phyloP scores from a whole-genome alignment of 306 rosid species.

The Psophocarpus tetragonolobus region DNA sequence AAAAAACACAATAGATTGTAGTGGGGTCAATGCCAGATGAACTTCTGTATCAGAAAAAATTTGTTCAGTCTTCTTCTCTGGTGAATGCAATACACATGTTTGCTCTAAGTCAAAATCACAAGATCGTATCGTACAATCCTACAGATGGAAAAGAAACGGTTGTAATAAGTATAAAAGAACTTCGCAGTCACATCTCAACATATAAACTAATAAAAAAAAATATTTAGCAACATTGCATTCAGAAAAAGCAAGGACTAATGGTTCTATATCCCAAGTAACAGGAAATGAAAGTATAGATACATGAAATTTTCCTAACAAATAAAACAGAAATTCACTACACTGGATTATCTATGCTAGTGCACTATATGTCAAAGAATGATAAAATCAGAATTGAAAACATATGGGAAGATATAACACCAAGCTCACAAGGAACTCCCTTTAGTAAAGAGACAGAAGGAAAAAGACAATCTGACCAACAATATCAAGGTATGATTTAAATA shows the following conservation, averaged over 20 bases:
- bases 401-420: not conserved
- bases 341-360: not conserved
- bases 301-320: constrained; percentile 2
- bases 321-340: not conserved
- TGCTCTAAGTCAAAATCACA: constrained; percentile 99
- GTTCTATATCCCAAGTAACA: not conserved
- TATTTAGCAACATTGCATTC: not conserved
- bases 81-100: constrained; percentile 93
- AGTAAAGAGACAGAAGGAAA: constrained; percentile 5
- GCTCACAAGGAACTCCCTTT: not conserved
- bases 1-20: constrained; percentile 83
- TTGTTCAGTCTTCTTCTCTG: constrained; percentile 84
- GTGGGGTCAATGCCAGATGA: constrained; percentile 94
- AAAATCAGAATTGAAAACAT: not conserved
- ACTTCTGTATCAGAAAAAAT: constrained; percentile 85
- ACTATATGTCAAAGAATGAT: not conserved
- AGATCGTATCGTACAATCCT: constrained; percentile 96
- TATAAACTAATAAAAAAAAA: constrained; percentile 14
- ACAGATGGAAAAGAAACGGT: constrained; percentile 33
- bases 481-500: not conserved
- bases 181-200: constrained; percentile 21
- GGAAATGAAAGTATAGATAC: constrained; percentile 1
- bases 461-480: not conserved
- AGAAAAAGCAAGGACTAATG: not conserved
- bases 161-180: constrained; percentile 29